Evolutionary conservation across 2,329 filamentous ascomycete species (phyloP), one percentile per base, ranked within the genome.

Genomic region (Exserohilum turcica): DNA sequence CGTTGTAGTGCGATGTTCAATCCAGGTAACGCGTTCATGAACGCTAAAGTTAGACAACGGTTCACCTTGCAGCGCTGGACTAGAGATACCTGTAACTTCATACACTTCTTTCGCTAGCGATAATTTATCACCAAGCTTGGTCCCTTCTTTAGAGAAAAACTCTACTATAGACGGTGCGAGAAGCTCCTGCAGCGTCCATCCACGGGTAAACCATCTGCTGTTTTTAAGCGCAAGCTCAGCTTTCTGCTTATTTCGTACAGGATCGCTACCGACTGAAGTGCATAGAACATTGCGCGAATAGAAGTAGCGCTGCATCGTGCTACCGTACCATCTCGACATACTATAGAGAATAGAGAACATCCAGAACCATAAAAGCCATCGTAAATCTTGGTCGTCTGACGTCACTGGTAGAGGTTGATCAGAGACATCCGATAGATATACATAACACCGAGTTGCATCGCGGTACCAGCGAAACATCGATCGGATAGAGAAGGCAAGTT

Each of bases 41-140:
- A 60, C 40, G 19, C 47, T 54, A 28, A 48, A 53, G 3, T 36
- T n/a, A 13, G 44, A 54, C 0, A 57, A 13, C 0, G 50, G 33
- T n/a, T 39, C 15, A 0, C 29, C 47, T 18, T 48, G 12, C 0
- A 61, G 52, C 29, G 32, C 56, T 13, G 15, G 5, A 5, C 16
- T n/a, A n/a, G 13, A 16, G 29, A 9, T n/a, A 4, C 13, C 12
- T 6, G 29, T 35, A 15, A 35, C 16, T n/a, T 35, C 32, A 4
- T n/a, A n/a, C 13, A 35, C 16, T 35, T 15, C 16, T n/a, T 12
- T n/a, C 12, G n/a, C 13, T 4, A 35, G n/a, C 29, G 29, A 32
- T 10, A 32, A 12, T 9, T n/a, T 32, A n/a, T 32, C 29, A 10
- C 29, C 29, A n/a, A 32, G 29, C 29, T 32, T 32, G 29, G 9